Conservation (phyloP, 305 asterid genomes). For the Solanum hybrid region DNA sequence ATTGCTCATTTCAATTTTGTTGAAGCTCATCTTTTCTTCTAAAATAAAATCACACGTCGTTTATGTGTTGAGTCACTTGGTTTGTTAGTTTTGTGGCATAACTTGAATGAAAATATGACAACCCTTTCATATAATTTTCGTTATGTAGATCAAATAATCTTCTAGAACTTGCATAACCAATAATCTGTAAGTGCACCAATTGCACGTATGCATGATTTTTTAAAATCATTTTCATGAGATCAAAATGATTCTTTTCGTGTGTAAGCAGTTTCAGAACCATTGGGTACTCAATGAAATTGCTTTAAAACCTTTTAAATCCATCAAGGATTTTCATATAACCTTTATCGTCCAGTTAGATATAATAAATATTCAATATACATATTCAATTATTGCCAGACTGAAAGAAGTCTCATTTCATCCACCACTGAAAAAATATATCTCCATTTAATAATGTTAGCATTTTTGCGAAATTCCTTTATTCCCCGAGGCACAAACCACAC, state of each 20-base stretch:
- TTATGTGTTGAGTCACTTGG: neutral
- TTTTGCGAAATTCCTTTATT: no score
- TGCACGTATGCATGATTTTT: neutral
- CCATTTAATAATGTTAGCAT: neutral
- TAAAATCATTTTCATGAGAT: neutral
- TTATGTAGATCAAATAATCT: neutral
- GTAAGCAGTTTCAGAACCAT: neutral
- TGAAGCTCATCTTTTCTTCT: neutral
- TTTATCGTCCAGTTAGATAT: neutral
- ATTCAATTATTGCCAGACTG: neutral
- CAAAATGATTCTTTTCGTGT: neutral
- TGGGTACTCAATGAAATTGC: neutral
- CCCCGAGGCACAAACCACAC: neutral
- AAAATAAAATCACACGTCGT: neutral
- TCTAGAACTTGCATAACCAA: neutral
- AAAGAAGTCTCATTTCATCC: neutral
- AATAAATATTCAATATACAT: neutral
- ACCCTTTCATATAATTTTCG: neutral
- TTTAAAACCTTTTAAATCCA: neutral
- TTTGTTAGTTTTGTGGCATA: neutral
- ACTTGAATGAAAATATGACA: neutral
- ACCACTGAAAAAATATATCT: neutral
- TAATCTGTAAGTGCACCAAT: neutral
- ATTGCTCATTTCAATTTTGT: no score
- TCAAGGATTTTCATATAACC: neutral